phyloP scores from a whole-genome alignment of 2,329 filamentous ascomycete species.

The Madurella mycetomatis region DNA sequence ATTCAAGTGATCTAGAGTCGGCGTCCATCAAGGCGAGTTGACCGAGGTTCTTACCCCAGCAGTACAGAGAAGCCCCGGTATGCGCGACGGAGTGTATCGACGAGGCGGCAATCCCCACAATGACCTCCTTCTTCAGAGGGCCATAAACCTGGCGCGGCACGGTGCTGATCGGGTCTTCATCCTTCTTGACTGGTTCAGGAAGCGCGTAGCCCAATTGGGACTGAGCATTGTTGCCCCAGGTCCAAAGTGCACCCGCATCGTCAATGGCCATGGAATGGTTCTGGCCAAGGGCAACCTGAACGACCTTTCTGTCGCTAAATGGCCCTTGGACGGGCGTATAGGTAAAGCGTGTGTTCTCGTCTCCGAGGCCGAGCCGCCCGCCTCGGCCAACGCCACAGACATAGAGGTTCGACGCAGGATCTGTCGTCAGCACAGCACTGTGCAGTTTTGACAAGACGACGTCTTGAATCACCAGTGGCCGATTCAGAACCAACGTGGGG shows the following conservation, averaged over 20 bases:
- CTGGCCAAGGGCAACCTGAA: constrained; percentile 78
- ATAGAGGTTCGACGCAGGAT: constrained; percentile 86
- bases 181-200: constrained; percentile 59
- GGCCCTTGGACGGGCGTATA: constrained; percentile 79
- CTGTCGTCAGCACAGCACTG: constrained; percentile 80
- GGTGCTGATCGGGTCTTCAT: constrained; percentile 79
- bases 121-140: constrained; percentile 76
- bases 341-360: constrained; percentile 83
- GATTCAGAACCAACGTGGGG: constrained; percentile 67
- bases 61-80: constrained; percentile 76
- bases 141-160: constrained; percentile 88
- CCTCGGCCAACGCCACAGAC: constrained; percentile 89
- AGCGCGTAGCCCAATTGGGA: constrained; percentile 83
- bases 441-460: constrained; percentile 87
- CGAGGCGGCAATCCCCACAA: constrained; percentile 82
- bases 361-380: constrained; percentile 81
- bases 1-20: constrained; percentile 82
- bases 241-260: constrained; percentile 84
- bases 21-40: constrained; percentile 93
- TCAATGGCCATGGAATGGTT: constrained; percentile 87
- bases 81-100: constrained; percentile 87
- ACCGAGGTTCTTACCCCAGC: constrained; percentile 92
- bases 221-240: constrained; percentile 85
- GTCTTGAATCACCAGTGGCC: constrained; percentile 72
- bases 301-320: constrained; percentile 68